phyloP scores from a whole-genome alignment of 305 asterid species.

The Lippia alba region DNA sequence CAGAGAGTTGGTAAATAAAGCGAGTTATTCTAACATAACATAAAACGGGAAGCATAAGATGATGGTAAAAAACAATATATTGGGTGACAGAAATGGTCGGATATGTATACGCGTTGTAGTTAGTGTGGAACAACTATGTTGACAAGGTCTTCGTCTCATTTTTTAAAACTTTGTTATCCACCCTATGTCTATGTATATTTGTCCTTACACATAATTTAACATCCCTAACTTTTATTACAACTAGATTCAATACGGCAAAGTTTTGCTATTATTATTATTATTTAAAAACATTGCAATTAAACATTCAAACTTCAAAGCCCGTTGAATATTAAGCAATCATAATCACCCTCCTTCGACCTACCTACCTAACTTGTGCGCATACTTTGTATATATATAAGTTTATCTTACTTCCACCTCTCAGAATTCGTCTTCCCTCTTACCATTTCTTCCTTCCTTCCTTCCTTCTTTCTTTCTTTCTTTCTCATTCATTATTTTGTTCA shows the following conservation, averaged over 20 bases:
- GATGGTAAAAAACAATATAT: too few species aligned
- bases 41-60: background rate
- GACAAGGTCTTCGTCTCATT: constrained; percentile 5
- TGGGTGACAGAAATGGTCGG: background rate
- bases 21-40: background rate
- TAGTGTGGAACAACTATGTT: background rate
- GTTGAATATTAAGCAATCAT: constrained; percentile 36
- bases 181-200: background rate
- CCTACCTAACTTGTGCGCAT: constrained; percentile 32
- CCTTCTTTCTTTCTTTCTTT: too few species aligned
- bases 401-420: constrained; percentile 8
- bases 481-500: background rate
- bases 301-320: constrained; percentile 16
- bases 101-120: background rate
- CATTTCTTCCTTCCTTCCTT: too few species aligned
- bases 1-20: too few species aligned
- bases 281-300: background rate
- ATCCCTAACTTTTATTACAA: background rate
- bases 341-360: constrained; percentile 22
- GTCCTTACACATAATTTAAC: background rate
- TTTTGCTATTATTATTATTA: background rate
- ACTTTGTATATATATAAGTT: background rate
- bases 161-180: too few species aligned
- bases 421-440: constrained; percentile 12
- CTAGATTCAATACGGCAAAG: constrained; percentile 10